Evolutionary conservation across 202 grass and related monocot genomes (phyloP).

Genomic region (Carex arenaria): DNA sequence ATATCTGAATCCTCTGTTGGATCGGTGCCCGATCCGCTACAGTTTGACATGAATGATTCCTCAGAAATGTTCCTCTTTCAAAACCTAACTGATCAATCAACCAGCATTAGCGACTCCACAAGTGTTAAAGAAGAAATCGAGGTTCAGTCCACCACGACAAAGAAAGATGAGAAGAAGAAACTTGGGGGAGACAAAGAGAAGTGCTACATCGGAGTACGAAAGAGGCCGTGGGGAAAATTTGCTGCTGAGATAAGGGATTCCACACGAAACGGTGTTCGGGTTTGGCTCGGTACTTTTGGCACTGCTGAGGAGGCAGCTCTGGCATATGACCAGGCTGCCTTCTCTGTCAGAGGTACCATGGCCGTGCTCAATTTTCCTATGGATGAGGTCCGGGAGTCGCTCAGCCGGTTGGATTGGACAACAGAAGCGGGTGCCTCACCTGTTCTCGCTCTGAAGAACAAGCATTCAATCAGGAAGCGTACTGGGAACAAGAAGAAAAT

Average conservation of each 20-base stretch:
- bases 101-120: not conserved
- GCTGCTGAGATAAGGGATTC: conserved; percentile 88
- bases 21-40: conserved; percentile 15
- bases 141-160: not conserved
- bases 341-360: conserved; percentile 56
- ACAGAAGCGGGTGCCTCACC: conserved; percentile 28
- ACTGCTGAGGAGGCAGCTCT: conserved; percentile 62
- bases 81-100: not conserved
- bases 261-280: conserved; percentile 58
- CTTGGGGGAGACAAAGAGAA: not conserved
- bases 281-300: conserved; percentile 85
- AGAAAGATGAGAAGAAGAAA: not conserved
- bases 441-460: conserved; percentile 58
- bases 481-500: conserved; percentile 29
- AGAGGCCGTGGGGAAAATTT: conserved; percentile 90
- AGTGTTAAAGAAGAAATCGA: not conserved
- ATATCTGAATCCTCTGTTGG: conserved; percentile 20
- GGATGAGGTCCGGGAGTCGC: conserved; percentile 61
- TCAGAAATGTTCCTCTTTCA: conserved; percentile 37
- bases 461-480: conserved; percentile 58
- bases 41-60: conserved; percentile 17
- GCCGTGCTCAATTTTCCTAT: conserved; percentile 79
- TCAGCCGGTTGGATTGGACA: conserved; percentile 35
- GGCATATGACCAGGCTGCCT: conserved; percentile 82
- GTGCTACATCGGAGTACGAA: conserved; percentile 61